These are phyloP conservation scores for Multifurca ochricompacta DNA, from an alignment of 768 basidiomycete species.

Conservation along the genomic window DNA sequence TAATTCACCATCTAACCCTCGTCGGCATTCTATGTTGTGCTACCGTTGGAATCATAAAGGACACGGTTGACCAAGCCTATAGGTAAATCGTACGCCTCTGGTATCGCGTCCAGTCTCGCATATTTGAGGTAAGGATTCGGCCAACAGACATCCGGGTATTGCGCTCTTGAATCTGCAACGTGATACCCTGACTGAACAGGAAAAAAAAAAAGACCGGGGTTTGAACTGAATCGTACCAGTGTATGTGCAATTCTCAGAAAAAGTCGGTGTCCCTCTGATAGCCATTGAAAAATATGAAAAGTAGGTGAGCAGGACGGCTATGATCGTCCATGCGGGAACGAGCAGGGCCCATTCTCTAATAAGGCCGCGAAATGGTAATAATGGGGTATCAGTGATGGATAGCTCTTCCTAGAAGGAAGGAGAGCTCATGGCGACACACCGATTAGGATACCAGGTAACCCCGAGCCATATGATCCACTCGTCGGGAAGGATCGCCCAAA, in stretches of 20 bases:
- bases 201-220: slow-evolving; percentile 1
- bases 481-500: slow-evolving; percentile 80
- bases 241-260: slow-evolving; percentile 58
- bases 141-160: slow-evolving; percentile 35
- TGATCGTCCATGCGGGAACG: slow-evolving; percentile 68
- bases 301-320: slow-evolving; percentile 68
- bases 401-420: too few species aligned
- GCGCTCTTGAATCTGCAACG: slow-evolving; percentile 48
- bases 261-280: slow-evolving; percentile 58
- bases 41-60: slow-evolving; percentile 34
- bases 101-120: slow-evolving; percentile 40
- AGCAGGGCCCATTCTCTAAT: slow-evolving; percentile 79
- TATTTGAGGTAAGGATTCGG: slow-evolving; percentile 43
- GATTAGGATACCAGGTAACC: slow-evolving; percentile 80
- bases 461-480: slow-evolving; percentile 57
- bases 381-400: too few species aligned
- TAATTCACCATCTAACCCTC: too few species aligned
- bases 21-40: neutral
- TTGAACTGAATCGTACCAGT: slow-evolving; percentile 42
- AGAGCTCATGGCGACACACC: slow-evolving; percentile 35
- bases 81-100: slow-evolving; percentile 76
- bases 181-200: neutral
- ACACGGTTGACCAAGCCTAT: slow-evolving; percentile 74
- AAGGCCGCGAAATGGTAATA: neutral
- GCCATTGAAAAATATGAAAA: slow-evolving; percentile 71